These are phyloP conservation scores for Tetratostichococcus sp. DNA, from an alignment of 139 green algal species.

Conservation along the genomic window DNA sequence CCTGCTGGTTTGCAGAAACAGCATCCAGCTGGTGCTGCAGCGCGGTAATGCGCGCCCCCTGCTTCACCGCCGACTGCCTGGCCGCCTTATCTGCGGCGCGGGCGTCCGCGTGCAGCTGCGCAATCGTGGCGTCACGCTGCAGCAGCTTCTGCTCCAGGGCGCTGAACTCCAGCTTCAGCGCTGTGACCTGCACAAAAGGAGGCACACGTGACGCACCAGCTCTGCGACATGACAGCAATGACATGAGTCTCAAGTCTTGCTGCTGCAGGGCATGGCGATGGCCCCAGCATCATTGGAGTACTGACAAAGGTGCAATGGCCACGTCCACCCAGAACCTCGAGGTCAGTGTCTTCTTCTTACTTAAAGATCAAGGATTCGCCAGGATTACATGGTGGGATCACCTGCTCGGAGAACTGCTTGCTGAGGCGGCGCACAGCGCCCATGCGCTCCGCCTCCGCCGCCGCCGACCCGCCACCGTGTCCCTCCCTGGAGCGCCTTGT, in stretches of 20 bases:
- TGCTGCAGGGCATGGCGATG: too few relatives aligned
- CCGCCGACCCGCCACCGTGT: not conserved
- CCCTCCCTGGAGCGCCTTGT: too few relatives aligned
- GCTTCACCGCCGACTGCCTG: not conserved
- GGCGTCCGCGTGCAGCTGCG: not conserved
- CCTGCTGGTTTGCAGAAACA: too few relatives aligned
- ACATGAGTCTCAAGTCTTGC: too few relatives aligned
- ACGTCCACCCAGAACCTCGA: too few relatives aligned
- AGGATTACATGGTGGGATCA: too few relatives aligned
- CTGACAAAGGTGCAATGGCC: too few relatives aligned
- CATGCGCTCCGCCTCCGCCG: not conserved
- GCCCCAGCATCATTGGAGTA: too few relatives aligned
- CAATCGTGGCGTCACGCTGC: not conserved
- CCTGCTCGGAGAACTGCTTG: not conserved
- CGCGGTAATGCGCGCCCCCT: not conserved
- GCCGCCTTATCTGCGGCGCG: not conserved
- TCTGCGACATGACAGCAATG: too few relatives aligned
- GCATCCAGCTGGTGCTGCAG: not conserved
- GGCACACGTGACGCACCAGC: too few relatives aligned
- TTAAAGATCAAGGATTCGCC: too few relatives aligned
- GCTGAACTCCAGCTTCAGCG: not conserved
- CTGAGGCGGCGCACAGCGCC: not conserved
- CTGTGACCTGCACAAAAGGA: not conserved
- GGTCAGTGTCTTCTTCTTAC: too few relatives aligned
- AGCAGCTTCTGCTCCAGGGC: not conserved